Evolutionary conservation across 306 rosid species (phyloP).

Genomic region (Pyrus communis): DNA sequence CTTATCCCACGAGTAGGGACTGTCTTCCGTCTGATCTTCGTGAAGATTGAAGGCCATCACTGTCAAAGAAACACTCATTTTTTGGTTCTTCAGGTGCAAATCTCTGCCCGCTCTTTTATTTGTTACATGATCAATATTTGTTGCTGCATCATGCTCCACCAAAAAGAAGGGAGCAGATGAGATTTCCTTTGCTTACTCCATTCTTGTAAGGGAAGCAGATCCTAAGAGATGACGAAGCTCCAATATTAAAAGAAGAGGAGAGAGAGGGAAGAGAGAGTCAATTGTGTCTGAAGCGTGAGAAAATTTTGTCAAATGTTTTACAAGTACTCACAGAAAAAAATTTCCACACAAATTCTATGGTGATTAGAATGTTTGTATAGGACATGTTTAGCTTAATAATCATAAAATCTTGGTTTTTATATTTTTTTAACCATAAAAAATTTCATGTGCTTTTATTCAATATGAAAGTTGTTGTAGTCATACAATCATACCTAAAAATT

Average conservation of each 20-base stretch:
- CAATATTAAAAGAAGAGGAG: not conserved
- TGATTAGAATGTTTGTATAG: no score
- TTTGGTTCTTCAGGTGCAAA: not conserved
- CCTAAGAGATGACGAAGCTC: not conserved
- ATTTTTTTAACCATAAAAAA: no score
- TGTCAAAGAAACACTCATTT: conserved; percentile 86
- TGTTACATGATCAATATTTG: conserved; percentile 23
- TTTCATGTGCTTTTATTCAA: no score
- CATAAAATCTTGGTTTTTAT: no score
- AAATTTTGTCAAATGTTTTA: not conserved
- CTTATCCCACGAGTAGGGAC: conserved; percentile 95
- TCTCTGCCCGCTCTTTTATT: not conserved
- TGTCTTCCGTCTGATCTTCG: conserved; percentile 75
- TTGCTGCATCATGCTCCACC: not conserved
- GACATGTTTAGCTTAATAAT: no score
- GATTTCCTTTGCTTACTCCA: not conserved
- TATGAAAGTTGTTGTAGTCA: no score
- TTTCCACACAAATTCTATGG: no score
- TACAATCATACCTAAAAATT: no score
- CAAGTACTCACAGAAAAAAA: no score
- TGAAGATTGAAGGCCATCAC: conserved; percentile 94
- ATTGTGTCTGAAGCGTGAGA: conserved; percentile 7
- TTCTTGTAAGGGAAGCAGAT: conserved; percentile 2
- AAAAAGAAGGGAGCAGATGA: not conserved
- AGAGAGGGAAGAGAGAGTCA: not conserved